These are phyloP conservation scores for Theobroma grandiflorum DNA, from an alignment of 441 rosid genomes.

Conservation along the genomic window DNA sequence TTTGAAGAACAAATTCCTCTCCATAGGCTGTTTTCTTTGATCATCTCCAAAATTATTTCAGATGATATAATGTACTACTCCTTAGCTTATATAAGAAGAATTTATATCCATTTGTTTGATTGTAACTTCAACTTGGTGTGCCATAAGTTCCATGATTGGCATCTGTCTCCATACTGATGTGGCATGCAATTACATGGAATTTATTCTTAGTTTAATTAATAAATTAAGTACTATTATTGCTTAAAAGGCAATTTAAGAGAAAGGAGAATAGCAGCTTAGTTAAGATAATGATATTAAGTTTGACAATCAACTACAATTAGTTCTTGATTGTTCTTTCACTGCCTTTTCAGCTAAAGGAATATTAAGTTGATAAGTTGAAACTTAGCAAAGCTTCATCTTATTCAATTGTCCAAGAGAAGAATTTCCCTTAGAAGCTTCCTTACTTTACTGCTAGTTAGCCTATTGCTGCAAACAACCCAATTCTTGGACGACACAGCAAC, in stretches of 20 bases:
- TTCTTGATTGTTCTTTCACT: neutral
- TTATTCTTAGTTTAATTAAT: constrained; percentile 21
- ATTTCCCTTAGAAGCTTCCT: neutral
- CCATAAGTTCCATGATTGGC: constrained; percentile 18
- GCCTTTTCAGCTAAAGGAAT: neutral
- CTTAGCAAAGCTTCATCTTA: neutral
- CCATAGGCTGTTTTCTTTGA: neutral
- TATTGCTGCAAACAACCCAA: neutral
- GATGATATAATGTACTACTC: neutral
- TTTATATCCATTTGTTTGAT: constrained; percentile 20
- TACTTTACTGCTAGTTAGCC: neutral
- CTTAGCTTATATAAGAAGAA: neutral
- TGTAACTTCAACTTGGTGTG: constrained; percentile 18
- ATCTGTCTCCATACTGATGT: constrained; percentile 11
- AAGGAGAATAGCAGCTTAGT: neutral
- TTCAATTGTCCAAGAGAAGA: constrained; percentile 6
- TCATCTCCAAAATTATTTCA: constrained; percentile 16
- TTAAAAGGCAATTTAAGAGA: neutral
- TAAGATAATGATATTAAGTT: neutral
- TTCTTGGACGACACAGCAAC: neutral
- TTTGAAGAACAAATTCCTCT: constrained; percentile 11
- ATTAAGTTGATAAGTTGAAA: constrained; percentile 3
- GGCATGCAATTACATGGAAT: constrained; percentile 23
- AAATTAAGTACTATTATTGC: neutral
- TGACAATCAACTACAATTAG: neutral